phyloP scores from a whole-genome alignment of 805 yeast genomes.

The Ogataea salicorniae region DNA sequence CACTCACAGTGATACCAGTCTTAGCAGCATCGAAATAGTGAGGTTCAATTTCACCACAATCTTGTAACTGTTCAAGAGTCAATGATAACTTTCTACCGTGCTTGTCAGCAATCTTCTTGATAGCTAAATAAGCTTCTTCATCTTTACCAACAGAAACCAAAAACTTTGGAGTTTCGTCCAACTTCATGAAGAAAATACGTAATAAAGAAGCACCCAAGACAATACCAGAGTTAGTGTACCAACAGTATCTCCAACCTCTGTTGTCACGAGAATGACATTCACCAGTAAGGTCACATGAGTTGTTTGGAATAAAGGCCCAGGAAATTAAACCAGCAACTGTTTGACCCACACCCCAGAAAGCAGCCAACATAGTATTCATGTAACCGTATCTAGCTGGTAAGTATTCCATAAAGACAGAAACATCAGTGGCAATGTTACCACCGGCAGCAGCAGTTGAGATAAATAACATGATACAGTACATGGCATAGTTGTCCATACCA shows the following conservation, averaged over 20 bases:
- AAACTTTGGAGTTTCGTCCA: conserved; percentile 55
- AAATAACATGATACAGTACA: conserved; percentile 45
- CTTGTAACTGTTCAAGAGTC: conserved; percentile 41
- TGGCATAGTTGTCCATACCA: conserved; percentile 43
- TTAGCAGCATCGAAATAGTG: conserved; percentile 18
- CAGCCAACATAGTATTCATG: conserved; percentile 48
- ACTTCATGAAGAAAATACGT: conserved; percentile 39
- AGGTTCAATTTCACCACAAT: conserved; percentile 37
- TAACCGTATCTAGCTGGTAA: conserved; percentile 48
- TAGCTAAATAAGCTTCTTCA: conserved; percentile 39
- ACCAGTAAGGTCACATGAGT: conserved; percentile 40
- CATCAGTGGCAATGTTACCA: conserved; percentile 53
- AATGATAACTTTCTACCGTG: conserved; percentile 37
- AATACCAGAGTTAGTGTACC: conserved; percentile 49
- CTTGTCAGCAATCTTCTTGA: conserved; percentile 41
- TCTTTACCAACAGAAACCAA: conserved; percentile 48
- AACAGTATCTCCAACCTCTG: conserved; percentile 60
- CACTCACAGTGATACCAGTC: conserved; percentile 22
- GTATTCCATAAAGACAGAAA: conserved; percentile 48
- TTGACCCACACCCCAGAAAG: conserved; percentile 64
- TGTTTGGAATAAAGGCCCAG: conserved; percentile 51
- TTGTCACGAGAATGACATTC: conserved; percentile 42
- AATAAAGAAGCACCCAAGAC: conserved; percentile 44
- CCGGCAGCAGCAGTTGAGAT: conserved; percentile 45
- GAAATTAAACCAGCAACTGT: conserved; percentile 46